These are phyloP conservation scores for Pichia deserticola DNA, from an alignment of 805 yeast species.

Conservation along the genomic window DNA sequence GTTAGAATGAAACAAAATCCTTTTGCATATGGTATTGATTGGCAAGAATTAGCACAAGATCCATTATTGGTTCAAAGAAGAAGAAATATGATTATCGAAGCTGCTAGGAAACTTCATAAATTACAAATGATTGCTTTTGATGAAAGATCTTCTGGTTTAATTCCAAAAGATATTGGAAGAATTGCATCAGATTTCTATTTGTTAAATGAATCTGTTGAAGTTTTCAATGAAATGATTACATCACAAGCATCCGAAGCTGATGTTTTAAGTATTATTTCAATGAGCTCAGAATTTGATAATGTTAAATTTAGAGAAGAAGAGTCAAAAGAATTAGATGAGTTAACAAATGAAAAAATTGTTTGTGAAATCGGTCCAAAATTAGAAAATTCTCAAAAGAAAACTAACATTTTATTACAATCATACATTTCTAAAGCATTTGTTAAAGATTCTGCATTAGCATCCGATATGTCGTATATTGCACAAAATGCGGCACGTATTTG, in stretches of 20 bases:
- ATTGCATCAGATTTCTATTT: constrained; percentile 92
- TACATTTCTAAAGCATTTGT: constrained; percentile 70
- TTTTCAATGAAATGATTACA: constrained; percentile 76
- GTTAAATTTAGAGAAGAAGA: constrained; percentile 88
- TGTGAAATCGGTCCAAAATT: constrained; percentile 78
- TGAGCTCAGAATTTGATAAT: constrained; percentile 90
- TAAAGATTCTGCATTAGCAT: constrained; percentile 71
- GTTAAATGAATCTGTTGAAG: constrained; percentile 76
- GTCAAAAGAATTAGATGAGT: constrained; percentile 54
- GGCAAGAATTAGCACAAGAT: constrained; percentile 79
- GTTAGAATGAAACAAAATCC: constrained; percentile 95
- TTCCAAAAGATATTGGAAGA: constrained; percentile 85
- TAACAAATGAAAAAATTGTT: constrained; percentile 54
- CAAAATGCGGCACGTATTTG: constrained; percentile 92
- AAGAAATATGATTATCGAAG: constrained; percentile 64
- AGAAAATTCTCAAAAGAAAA: constrained; percentile 76
- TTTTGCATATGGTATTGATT: constrained; percentile 80
- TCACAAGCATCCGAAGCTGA: constrained; percentile 91
- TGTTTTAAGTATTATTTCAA: constrained; percentile 76
- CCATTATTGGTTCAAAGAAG: constrained; percentile 70
- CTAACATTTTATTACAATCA: constrained; percentile 81
- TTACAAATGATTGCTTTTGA: constrained; percentile 93
- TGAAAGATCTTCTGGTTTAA: constrained; percentile 70
- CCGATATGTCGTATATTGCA: constrained; percentile 90
- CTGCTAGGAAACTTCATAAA: constrained; percentile 77